Evolutionary conservation across 306 rosid genomes (phyloP), one percentile per base, ranked within the genome.

Genomic region (Cajanus cajan): DNA sequence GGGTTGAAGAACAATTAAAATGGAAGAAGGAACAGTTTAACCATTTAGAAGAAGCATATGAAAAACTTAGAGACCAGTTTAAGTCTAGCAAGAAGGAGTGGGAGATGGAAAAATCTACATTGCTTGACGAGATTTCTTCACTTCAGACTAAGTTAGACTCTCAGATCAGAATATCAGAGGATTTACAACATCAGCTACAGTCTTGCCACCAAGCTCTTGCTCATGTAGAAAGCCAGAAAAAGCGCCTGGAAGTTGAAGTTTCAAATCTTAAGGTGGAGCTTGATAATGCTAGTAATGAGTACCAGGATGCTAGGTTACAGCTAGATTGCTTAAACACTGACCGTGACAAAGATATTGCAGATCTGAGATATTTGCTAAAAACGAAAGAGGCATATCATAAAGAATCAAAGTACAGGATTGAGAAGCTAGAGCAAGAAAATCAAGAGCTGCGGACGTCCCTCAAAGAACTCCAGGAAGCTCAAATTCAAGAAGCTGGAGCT

Each of bases 21-120:
- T 92, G 95, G 98, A 92, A 90, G 83, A 89, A 74, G 78, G 97
- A 94, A 82, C 97, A 94, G 58, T 88, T 94, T 80, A 80, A 61
- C 19, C 94, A 94, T 81, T 82, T 89, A 5, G 90, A 90, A 82
- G 95, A 92, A 72, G 95, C 97, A 21, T 87, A 88, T 70, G 81
- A 85, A 13, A 90, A 89, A 75, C 82, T 81, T 16, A 67, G 64
- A 37, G 85, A 74, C 24, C 82, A 88, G 61, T 83, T 88, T 75
- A 88, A 43, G 88, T 78, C 61, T 62, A 74, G 84, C 69, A 76
- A 88, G 86, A 87, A 91, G 67, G 93, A 94, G 43, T 86, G 87
- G 92, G 92, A 89, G 71, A 45, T 28, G 77, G 97, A 90, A 83
- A 85, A 88, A 15, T 80, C 87, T 52, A 51, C 88, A 36, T 80